phyloP scores from a whole-genome alignment of 1,139 yeast species.

The Saccharomyces pastorianus region DNA sequence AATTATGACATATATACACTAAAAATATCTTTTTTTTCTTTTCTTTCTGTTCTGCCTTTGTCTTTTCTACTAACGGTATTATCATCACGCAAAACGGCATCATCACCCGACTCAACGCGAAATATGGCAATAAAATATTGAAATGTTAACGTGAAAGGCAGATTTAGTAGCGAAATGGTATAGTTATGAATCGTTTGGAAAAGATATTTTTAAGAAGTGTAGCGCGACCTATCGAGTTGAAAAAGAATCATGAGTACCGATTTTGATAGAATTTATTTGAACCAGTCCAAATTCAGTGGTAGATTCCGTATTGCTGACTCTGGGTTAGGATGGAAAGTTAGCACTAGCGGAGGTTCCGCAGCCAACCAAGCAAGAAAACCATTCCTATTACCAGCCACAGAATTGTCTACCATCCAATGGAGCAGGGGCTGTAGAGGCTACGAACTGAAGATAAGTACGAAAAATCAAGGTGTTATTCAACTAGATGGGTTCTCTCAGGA shows the following conservation, averaged over 20 bases:
- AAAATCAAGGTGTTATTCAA: constrained; percentile 75
- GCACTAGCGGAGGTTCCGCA: constrained; percentile 48
- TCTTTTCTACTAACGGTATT: not conserved
- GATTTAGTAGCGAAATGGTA: too few species aligned
- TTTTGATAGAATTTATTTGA: constrained; percentile 79
- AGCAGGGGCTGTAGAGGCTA: constrained; percentile 89
- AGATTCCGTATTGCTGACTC: constrained; percentile 90
- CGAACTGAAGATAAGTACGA: constrained; percentile 82
- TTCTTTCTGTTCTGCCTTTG: too few species aligned
- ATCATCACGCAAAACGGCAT: not conserved
- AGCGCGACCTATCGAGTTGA: not conserved
- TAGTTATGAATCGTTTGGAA: not conserved
- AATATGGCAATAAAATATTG: not conserved
- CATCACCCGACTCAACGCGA: not conserved
- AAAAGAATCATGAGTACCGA: constrained; percentile 35
- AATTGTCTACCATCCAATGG: constrained; percentile 77
- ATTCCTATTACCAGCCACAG: constrained; percentile 77
- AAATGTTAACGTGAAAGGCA: not conserved
- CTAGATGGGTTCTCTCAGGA: constrained; percentile 86
- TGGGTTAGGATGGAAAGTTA: constrained; percentile 95
- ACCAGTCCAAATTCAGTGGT: constrained; percentile 77
- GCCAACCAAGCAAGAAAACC: constrained; percentile 49
- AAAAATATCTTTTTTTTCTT: not conserved
- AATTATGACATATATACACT: not conserved
- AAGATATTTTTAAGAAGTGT: not conserved